Conservation (phyloP, 768 basidiomycete species). For the Solioccasus polychromus region DNA sequence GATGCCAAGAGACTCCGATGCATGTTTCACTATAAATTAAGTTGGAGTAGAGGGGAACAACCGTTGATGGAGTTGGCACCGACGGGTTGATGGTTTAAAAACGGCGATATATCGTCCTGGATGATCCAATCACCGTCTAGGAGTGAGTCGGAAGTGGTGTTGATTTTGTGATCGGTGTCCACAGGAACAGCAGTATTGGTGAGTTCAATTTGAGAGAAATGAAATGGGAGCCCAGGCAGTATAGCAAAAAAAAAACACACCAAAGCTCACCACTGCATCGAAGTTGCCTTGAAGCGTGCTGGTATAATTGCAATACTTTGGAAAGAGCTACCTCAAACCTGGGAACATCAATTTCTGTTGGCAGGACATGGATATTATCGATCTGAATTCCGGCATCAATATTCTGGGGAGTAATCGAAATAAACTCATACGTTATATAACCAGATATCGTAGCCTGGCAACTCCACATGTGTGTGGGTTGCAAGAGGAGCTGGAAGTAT, state of each 20-base stretch:
- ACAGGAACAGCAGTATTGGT: slow-evolving; percentile 17
- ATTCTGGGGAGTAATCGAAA: background rate
- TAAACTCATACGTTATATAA: slow-evolving; percentile 11
- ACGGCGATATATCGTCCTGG: slow-evolving; percentile 19
- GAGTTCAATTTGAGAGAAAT: slow-evolving; percentile 20
- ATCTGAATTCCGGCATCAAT: slow-evolving; percentile 9
- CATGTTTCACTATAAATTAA: slow-evolving; percentile 30
- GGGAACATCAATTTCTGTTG: slow-evolving; percentile 11
- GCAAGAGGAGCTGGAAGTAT: slow-evolving; percentile 16
- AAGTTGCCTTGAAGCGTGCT: slow-evolving; percentile 25
- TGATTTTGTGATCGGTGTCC: slow-evolving; percentile 10
- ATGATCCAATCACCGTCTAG: slow-evolving; percentile 26
- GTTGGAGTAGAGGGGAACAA: slow-evolving; percentile 18
- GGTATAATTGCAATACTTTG: slow-evolving; percentile 20
- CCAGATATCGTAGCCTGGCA: slow-evolving; percentile 26
- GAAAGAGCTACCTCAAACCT: slow-evolving; percentile 26
- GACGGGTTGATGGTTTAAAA: slow-evolving; percentile 16
- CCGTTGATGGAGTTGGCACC: slow-evolving; percentile 17
- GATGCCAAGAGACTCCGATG: too few species aligned
- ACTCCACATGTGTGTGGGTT: slow-evolving; percentile 5
- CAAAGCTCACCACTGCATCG: slow-evolving; percentile 9
- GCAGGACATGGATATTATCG: slow-evolving; percentile 20
- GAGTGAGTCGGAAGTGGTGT: slow-evolving; percentile 6
- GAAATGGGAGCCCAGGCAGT: background rate
- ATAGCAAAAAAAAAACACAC: too few species aligned